These are phyloP conservation scores for Penstemon eatonii DNA, from an alignment of 257 asterid species.

Conservation along the genomic window DNA sequence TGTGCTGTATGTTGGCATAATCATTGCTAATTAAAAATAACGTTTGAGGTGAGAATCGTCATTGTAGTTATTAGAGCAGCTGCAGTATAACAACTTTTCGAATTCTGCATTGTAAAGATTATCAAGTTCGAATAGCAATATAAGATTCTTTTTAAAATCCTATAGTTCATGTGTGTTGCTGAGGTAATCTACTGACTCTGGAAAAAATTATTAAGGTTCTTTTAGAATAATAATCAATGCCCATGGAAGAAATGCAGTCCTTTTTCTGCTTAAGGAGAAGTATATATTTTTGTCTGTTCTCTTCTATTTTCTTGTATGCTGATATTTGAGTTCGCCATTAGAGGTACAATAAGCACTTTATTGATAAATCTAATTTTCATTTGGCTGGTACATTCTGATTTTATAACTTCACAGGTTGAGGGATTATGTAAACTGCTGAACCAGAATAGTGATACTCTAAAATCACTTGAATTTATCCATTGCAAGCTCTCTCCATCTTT, in stretches of 20 bases:
- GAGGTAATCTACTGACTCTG: background rate
- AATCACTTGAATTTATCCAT: slow-evolving; percentile 67
- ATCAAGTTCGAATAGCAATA: background rate
- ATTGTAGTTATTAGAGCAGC: background rate
- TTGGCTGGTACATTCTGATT: slow-evolving; percentile 33
- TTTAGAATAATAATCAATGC: background rate
- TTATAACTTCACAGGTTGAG: slow-evolving; percentile 59
- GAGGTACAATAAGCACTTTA: background rate
- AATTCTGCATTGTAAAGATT: slow-evolving; percentile 1
- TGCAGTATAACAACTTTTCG: background rate
- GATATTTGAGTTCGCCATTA: slow-evolving; percentile 1
- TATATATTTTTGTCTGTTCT: background rate
- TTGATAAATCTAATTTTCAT: slow-evolving; percentile 17
- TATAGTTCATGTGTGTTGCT: no score
- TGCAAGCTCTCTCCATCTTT: slow-evolving; percentile 80
- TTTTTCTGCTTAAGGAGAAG: no score
- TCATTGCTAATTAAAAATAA: background rate
- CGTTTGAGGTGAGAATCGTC: background rate
- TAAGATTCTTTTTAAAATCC: no score
- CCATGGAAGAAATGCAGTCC: no score
- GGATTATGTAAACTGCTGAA: slow-evolving; percentile 78
- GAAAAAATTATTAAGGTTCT: background rate
- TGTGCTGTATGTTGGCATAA: background rate
- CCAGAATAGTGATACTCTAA: slow-evolving; percentile 65
- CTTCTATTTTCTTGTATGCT: background rate